phyloP scores from a whole-genome alignment of 768 basidiomycete species.

The Lactifluus echinatus region DNA sequence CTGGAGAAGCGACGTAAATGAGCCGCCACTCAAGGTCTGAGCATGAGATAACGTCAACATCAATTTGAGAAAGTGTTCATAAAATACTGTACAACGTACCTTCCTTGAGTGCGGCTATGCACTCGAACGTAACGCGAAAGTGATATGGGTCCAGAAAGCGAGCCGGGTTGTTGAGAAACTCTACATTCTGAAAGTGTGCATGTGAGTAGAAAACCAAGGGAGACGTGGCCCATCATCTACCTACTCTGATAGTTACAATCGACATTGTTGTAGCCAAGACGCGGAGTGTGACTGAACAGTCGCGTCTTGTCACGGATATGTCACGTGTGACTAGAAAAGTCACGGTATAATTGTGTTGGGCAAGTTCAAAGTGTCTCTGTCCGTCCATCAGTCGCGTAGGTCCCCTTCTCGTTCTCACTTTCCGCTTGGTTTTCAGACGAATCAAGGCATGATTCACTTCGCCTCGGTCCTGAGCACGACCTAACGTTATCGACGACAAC shows the following conservation, averaged over 20 bases:
- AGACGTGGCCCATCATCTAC: neutral
- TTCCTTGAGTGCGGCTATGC: constrained; percentile 83
- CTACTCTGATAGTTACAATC: constrained; percentile 22
- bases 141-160: constrained; percentile 85
- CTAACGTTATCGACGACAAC: constrained; percentile 4
- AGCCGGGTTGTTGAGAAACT: constrained; percentile 90
- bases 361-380: constrained; percentile 1
- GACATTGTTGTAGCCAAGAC: constrained; percentile 12
- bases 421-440: neutral
- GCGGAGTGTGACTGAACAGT: constrained; percentile 5
- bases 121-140: constrained; percentile 96
- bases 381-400: neutral
- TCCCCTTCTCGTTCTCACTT: neutral
- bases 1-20: constrained; percentile 93
- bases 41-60: neutral
- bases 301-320: constrained; percentile 14
- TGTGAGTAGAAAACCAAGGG: neutral
- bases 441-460: neutral
- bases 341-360: neutral
- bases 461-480: neutral
- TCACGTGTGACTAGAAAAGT: neutral
- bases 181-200: constrained; percentile 52
- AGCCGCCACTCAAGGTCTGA: constrained; percentile 97
- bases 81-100: constrained; percentile 37
- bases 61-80: too few relatives aligned